phyloP scores from a whole-genome alignment of 305 asterid genomes.

The Euphrasia arctica region DNA sequence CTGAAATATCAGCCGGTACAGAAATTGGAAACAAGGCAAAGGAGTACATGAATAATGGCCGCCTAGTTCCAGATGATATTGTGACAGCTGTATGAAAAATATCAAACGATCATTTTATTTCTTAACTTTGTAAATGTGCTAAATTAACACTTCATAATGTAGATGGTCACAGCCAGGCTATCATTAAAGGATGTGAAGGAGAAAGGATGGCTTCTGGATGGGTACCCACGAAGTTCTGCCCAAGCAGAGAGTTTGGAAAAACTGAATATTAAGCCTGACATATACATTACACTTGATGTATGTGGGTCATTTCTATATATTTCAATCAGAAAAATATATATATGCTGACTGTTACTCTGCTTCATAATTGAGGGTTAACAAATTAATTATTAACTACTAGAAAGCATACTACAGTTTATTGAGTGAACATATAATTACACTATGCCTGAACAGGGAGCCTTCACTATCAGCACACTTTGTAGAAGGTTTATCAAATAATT shows the following conservation, averaged over 20 bases:
- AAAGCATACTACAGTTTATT: too few species aligned
- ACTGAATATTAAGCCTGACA: constrained; percentile 72
- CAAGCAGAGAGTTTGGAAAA: constrained; percentile 91
- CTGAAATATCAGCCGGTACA: constrained; percentile 80
- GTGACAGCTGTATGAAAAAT: constrained; percentile 69
- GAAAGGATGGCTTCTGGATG: constrained; percentile 97
- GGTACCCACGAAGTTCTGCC: constrained; percentile 75
- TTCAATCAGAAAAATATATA: constrained; percentile 4
- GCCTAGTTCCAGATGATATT: constrained; percentile 83
- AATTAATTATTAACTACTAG: too few species aligned
- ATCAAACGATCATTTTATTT: constrained; percentile 12
- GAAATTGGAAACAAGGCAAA: constrained; percentile 82
- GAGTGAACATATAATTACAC: background rate
- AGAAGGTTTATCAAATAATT: background rate
- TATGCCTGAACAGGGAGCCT: background rate
- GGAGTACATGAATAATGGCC: constrained; percentile 88
- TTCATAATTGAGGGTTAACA: too few species aligned
- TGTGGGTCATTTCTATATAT: constrained; percentile 34
- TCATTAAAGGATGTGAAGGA: constrained; percentile 77
- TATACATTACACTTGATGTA: constrained; percentile 76
- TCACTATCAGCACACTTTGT: background rate
- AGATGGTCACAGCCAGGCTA: constrained; percentile 87
- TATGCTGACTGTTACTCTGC: too few species aligned
- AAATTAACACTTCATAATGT: constrained; percentile 29
- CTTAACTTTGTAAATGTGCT: constrained; percentile 21